Percentiles rank a stretch among this genome's conserved stretches.
phyloP scores from a whole-genome alignment of 305 asterid genomes.

The Euphrasia arctica region DNA sequence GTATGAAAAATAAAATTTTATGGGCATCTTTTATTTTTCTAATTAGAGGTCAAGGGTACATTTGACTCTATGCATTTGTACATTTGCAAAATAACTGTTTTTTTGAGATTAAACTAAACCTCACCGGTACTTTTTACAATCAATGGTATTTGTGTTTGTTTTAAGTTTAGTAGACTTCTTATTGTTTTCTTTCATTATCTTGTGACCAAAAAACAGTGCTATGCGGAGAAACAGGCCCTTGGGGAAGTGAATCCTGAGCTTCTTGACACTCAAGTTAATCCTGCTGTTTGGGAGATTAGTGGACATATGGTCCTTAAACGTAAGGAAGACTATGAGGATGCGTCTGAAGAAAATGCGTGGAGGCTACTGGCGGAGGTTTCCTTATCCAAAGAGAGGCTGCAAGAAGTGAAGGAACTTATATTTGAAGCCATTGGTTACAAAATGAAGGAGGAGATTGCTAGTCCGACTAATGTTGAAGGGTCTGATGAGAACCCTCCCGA shows the following conservation, averaged over 20 bases:
- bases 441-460: slow-evolving; percentile 29
- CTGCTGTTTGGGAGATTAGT: slow-evolving; percentile 98
- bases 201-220: slow-evolving; percentile 50
- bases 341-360: slow-evolving; percentile 85
- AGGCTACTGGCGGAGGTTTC: slow-evolving; percentile 93
- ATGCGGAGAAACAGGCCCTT: slow-evolving; percentile 94
- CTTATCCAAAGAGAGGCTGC: slow-evolving; percentile 73
- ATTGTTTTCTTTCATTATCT: slow-evolving; percentile 2
- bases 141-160: slow-evolving; percentile 10
- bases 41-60: not conserved
- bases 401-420: slow-evolving; percentile 74
- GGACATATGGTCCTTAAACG: slow-evolving; percentile 97
- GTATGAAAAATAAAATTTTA: not conserved
- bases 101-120: not conserved
- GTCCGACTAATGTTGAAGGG: slow-evolving; percentile 17
- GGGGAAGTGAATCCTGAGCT: slow-evolving; percentile 87
- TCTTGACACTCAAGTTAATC: slow-evolving; percentile 93
- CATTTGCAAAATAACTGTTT: not conserved
- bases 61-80: not conserved
- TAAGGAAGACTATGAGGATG: slow-evolving; percentile 79
- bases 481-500: slow-evolving; percentile 34
- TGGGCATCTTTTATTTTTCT: no score
- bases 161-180: slow-evolving; percentile 10
- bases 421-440: slow-evolving; percentile 56
- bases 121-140: not conserved